phyloP scores from a whole-genome alignment of 768 basidiomycete genomes.

The Pleurotus platypus region DNA sequence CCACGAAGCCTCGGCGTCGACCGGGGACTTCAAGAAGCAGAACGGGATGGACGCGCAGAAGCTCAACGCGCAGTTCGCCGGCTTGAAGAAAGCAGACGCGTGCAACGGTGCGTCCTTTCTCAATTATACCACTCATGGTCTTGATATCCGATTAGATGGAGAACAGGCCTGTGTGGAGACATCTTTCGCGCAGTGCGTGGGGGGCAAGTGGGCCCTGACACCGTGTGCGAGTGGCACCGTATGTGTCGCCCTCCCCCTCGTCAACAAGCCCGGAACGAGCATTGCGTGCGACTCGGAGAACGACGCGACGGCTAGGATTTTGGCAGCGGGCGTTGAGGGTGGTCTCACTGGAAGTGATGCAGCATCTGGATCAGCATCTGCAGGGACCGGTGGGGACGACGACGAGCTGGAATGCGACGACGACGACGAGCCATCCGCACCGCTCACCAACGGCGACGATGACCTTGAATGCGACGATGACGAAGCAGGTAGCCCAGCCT shows the following conservation, averaged over 20 bases:
- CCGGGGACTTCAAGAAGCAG: slow-evolving; percentile 25
- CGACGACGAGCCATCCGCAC: slow-evolving; percentile 9
- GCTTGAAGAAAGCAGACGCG: slow-evolving; percentile 36
- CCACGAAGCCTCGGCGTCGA: slow-evolving; percentile 16
- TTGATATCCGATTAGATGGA: slow-evolving; percentile 29
- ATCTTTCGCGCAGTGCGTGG: slow-evolving; percentile 41
- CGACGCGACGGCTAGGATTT: slow-evolving; percentile 38
- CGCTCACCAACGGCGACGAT: slow-evolving; percentile 1
- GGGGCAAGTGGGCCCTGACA: slow-evolving; percentile 33
- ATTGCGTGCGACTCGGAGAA: slow-evolving; percentile 37
- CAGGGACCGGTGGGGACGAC: slow-evolving; percentile 8
- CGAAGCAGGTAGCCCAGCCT: neutral
- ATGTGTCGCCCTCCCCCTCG: slow-evolving; percentile 49
- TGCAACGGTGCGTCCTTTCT: slow-evolving; percentile 39
- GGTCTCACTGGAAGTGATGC: slow-evolving; percentile 25
- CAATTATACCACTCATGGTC: slow-evolving; percentile 4
- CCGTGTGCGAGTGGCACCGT: slow-evolving; percentile 29
- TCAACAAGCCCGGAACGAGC: slow-evolving; percentile 42
- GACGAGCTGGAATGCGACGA: slow-evolving; percentile 8
- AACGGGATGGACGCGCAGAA: slow-evolving; percentile 50
- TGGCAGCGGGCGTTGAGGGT: slow-evolving; percentile 38
- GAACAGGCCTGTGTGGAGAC: slow-evolving; percentile 35
- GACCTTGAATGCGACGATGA: slow-evolving; percentile 13
- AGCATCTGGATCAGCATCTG: neutral
- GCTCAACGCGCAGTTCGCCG: slow-evolving; percentile 44